Evolutionary conservation across 371 early-diverging fungal species (phyloP).

Genomic region (Apophysomyces variabilis): DNA sequence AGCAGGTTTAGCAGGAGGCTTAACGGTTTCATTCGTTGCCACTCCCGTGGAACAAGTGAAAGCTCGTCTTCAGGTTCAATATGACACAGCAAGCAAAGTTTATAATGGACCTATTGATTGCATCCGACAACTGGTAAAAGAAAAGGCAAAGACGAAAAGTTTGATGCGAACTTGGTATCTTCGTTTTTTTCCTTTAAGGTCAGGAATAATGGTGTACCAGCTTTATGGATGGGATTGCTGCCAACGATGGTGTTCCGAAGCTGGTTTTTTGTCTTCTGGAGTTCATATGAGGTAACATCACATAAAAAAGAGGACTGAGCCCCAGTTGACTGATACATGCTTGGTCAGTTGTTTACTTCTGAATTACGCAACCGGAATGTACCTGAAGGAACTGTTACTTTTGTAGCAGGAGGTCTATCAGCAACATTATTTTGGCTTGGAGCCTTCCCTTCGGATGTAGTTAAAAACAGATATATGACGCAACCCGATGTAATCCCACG

Average conservation of each 20-base stretch:
- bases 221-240: conserved; percentile 83
- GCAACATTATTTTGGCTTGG: conserved; percentile 91
- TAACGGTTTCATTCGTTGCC: conserved; percentile 89
- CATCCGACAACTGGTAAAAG: conserved; percentile 68
- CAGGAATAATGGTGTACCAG: conserved; percentile 76
- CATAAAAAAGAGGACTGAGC: neutral
- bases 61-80: conserved; percentile 90
- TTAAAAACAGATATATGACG: conserved; percentile 94
- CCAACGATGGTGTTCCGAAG: conserved; percentile 85
- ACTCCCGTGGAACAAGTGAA: conserved; percentile 90
- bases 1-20: conserved; percentile 83
- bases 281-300: conserved; percentile 71
- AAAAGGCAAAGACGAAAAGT: conserved; percentile 8
- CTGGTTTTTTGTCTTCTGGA: conserved; percentile 92
- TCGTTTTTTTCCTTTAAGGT: conserved; percentile 37
- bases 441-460: conserved; percentile 86
- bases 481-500: conserved; percentile 76
- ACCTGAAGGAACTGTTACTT: conserved; percentile 69
- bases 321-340: conserved; percentile 1
- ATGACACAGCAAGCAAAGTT: conserved; percentile 69
- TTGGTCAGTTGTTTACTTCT: conserved; percentile 47
- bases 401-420: conserved; percentile 88
- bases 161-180: neutral
- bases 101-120: conserved; percentile 90
- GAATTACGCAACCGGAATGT: conserved; percentile 51